Evolutionary conservation across 768 basidiomycete genomes (phyloP), one percentile per base, ranked within the genome.

Genomic region (Lentinus brumalis): DNA sequence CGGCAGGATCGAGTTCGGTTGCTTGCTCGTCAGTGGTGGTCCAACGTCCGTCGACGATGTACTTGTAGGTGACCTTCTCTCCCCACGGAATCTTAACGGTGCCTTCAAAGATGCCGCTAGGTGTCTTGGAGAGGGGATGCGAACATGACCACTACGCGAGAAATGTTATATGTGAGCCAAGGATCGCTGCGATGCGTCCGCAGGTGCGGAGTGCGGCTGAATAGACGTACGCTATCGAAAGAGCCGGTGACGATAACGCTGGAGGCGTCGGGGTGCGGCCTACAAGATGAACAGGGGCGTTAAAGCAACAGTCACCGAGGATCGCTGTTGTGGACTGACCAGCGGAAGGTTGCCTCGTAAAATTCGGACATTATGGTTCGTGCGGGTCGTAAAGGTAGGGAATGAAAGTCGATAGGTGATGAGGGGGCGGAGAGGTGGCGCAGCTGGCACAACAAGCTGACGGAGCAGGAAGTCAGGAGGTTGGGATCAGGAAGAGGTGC

Each of bases 1-100:
- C 91, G 21, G 75, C 74, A 9, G 72, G 70, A 67, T 92, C 90
- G 1, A 74, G 69, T 72, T 90, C 88, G 54, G 83, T 84, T 6
- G 86, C 85, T 58, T 79, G 78, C 60, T 79, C 78, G 39, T 81
- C 78, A 50, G 79, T 78, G 50, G 80, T 78, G 50, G 76, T 66
- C 91, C 89, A 93, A 60, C 73, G 67, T 39, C 86, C 87, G 70
- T 94, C 92, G 55, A 93, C 90, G 70, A 92, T 77, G 70, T 85
- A 94, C 74, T 94, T 94, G 83, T 89, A 94, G 7, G 76, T 68
- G 58, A 90, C 75, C 67, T 84, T 87, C 52, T 82, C 70, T 50
- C 78, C 83, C 83, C 83, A 91, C 1, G 88, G 86, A 32, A 92
- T 76, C 51, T 74, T 69, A 26, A 83, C 75, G 5, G 73, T 77